Evolutionary conservation across 345 rosid genomes (phyloP), one percentile per base, ranked within the genome.

Genomic region (Syzygium aromaticum): DNA sequence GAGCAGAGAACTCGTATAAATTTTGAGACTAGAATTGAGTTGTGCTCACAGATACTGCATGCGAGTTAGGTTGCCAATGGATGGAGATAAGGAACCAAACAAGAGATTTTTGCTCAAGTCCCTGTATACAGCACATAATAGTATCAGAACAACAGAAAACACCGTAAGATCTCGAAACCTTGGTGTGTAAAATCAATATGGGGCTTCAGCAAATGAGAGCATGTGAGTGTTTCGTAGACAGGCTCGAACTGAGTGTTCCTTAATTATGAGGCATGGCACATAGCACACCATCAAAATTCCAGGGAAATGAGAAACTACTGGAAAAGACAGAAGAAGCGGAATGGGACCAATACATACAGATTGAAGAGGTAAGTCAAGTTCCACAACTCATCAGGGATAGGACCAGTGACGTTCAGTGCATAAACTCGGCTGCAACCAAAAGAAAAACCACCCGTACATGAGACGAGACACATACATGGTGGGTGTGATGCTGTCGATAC

Each of bases 21-120:
- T 67, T 30, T 67, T 17, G 1, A 67, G 0, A 67, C 86, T 89
- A 73, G 99, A 96, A 33, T 67, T 33, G 23, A 51, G 27, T 2
- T 2, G 53, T 86, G 85, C 93, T 84, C 89, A 95, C 98, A 96
- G 90, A 87, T 89, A 92, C 89, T 91, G 95, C 95, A 94, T 89
- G 78, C 87, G 87, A 80, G 91, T 92, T n/a, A 94, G 86, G 86
- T 92, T 90, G 52, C 91, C 90, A 80, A 94, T 87, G 40, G 94
- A 89, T 86, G 95, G 51, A 64, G 95, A 91, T 46, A 94, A 87
- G n/a, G 87, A 87, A 53, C 95, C 96, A 5, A 91, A 91, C 88
- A 94, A 90, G 87, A 84, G 86, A 90, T 94, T 94, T 52, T 91
- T 90, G 84, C 2, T 82, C 91, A 94, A 86, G 38, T 91, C 38